Evolutionary conservation across 352 stramenopile genomes (phyloP).

Genomic region (Aphanomyces astaci): DNA sequence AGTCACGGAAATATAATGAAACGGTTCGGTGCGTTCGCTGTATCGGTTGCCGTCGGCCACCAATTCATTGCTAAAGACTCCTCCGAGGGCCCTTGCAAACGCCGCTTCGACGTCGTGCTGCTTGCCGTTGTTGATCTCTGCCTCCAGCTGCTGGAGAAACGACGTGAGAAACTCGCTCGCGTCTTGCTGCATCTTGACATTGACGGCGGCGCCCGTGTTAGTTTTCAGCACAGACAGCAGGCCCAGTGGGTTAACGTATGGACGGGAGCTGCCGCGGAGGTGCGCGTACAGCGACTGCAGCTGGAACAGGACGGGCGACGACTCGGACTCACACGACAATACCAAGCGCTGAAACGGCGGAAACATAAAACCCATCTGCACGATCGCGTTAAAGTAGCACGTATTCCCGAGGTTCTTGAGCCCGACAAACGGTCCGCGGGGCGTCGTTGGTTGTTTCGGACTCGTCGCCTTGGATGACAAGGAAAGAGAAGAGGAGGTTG

Average conservation of each 20-base stretch:
- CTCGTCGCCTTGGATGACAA: background rate
- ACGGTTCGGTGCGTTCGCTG: slow-evolving; percentile 84
- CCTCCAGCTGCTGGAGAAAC: slow-evolving; percentile 91
- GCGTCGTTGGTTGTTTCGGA: slow-evolving; percentile 7
- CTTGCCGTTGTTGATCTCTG: slow-evolving; percentile 72
- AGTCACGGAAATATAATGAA: slow-evolving; percentile 86
- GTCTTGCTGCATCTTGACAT: slow-evolving; percentile 89
- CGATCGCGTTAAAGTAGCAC: slow-evolving; percentile 93
- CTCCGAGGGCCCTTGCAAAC: slow-evolving; percentile 81
- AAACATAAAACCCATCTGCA: slow-evolving; percentile 95
- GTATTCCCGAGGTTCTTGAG: slow-evolving; percentile 93
- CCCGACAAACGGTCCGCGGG: slow-evolving; percentile 41
- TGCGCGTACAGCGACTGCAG: slow-evolving; percentile 88
- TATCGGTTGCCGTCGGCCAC: slow-evolving; percentile 80
- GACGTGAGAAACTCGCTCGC: slow-evolving; percentile 89
- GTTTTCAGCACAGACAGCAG: slow-evolving; percentile 82
- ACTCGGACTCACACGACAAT: slow-evolving; percentile 35
- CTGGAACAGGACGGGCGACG: slow-evolving; percentile 66
- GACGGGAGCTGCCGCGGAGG: slow-evolving; percentile 74
- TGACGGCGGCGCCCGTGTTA: slow-evolving; percentile 80
- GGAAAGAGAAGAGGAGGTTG: too few relatives aligned
- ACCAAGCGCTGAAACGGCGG: slow-evolving; percentile 82
- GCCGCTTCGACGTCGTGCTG: slow-evolving; percentile 52
- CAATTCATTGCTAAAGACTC: slow-evolving; percentile 89
- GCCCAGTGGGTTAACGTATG: slow-evolving; percentile 72